Conservation (phyloP, 148 eudicot genomes). For the Beta vulgaris region DNA sequence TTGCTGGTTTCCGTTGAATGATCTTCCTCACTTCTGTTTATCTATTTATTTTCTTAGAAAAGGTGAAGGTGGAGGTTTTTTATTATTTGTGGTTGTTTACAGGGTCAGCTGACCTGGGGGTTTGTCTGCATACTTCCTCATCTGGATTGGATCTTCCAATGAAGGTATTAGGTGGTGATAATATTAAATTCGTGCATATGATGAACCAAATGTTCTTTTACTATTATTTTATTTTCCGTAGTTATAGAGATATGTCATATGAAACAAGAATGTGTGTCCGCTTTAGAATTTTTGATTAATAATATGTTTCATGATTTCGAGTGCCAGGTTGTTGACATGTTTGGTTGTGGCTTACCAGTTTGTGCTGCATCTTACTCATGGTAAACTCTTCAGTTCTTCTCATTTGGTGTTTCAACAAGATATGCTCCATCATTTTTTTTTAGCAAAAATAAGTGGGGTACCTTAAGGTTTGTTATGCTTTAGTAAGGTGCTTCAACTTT, state of each 20-base stretch:
- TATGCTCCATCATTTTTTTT: not conserved
- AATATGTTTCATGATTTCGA: constrained; percentile 4
- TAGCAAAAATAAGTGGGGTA: not conserved
- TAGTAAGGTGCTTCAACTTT: not conserved
- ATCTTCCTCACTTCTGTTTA: not conserved
- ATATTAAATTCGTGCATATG: not conserved
- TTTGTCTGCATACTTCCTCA: constrained; percentile 95
- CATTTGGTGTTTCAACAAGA: not conserved
- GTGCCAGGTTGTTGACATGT: constrained; percentile 94
- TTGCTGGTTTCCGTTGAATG: not conserved
- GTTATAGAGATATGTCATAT: not conserved
- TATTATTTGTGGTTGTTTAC: constrained; percentile 24
- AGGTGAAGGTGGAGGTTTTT: not conserved
- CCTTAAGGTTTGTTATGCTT: not conserved
- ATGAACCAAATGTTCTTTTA: not conserved
- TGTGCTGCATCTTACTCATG: constrained; percentile 98
- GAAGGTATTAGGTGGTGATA: constrained; percentile 52
- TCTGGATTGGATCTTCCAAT: constrained; percentile 98
- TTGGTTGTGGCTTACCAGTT: constrained; percentile 98
- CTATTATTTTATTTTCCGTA: not conserved
- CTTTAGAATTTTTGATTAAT: not conserved
- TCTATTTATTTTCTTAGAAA: not conserved
- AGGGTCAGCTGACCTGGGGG: constrained; percentile 98
- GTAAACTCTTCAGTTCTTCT: constrained; percentile 34
- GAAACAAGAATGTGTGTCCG: not conserved